Evolutionary conservation across 176 grass and related monocot genomes (phyloP).

Genomic region (Typha latifolia): DNA sequence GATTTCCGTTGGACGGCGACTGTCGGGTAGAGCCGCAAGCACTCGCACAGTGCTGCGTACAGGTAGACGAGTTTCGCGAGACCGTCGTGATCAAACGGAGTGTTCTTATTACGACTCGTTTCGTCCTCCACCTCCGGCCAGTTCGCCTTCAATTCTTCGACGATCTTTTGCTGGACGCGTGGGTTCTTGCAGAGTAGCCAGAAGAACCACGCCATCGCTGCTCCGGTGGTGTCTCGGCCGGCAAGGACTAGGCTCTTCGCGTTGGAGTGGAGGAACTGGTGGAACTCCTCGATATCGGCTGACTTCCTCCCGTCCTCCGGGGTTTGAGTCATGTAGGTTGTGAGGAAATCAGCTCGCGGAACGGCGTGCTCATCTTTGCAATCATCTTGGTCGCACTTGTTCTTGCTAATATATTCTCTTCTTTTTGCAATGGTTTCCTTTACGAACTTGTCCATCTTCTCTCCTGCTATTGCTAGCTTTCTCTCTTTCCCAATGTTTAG

Average conservation of each 20-base stretch:
- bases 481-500: slow-evolving; percentile 29
- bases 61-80: slow-evolving; percentile 53
- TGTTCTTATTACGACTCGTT: slow-evolving; percentile 1
- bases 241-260: slow-evolving; percentile 66
- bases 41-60: slow-evolving; percentile 68
- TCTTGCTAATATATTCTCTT: slow-evolving; percentile 3
- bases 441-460: slow-evolving; percentile 41
- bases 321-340: slow-evolving; percentile 24
- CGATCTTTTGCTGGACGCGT: slow-evolving; percentile 38
- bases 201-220: slow-evolving; percentile 80
- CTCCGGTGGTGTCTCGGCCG: slow-evolving; percentile 58
- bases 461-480: slow-evolving; percentile 30
- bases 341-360: slow-evolving; percentile 29
- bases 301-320: slow-evolving; percentile 32
- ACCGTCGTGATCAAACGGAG: slow-evolving; percentile 16
- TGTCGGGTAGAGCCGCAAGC: slow-evolving; percentile 57
- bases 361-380: neutral
- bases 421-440: slow-evolving; percentile 35
- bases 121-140: neutral
- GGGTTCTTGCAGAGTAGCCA: slow-evolving; percentile 58
- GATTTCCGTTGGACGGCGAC: slow-evolving; percentile 72
- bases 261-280: slow-evolving; percentile 63
- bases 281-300: slow-evolving; percentile 30
- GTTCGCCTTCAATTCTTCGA: slow-evolving; percentile 37
- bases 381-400: neutral